Conservation (phyloP, 768 basidiomycete genomes). For the Russula compacta region DNA sequence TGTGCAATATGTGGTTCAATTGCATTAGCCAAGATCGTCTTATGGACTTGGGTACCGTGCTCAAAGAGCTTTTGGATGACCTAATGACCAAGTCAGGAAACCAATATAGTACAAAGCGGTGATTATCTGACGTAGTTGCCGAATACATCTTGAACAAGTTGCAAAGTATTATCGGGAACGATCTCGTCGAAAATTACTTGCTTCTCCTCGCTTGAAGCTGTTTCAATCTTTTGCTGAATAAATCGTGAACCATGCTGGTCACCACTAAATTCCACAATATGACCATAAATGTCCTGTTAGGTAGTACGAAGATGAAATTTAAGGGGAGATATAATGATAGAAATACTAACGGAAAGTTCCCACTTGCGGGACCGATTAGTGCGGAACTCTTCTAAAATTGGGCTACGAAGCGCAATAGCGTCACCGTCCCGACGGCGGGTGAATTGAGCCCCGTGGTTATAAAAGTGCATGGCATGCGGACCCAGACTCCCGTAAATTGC, state of each 20-base stretch:
- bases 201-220: constrained; percentile 69
- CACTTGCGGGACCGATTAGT: constrained; percentile 70
- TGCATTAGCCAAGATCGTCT: constrained; percentile 51
- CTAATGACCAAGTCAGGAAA: constrained; percentile 31
- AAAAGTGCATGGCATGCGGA: constrained; percentile 17
- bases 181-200: constrained; percentile 82
- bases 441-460: constrained; percentile 32
- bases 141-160: constrained; percentile 85
- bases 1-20: constrained; percentile 74
- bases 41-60: constrained; percentile 69
- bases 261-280: constrained; percentile 83
- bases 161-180: constrained; percentile 60
- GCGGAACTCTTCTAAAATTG: constrained; percentile 78
- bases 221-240: constrained; percentile 82
- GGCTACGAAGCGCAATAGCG: constrained; percentile 45
- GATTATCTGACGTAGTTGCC: constrained; percentile 77
- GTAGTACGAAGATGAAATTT: constrained; percentile 2
- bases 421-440: constrained; percentile 37
- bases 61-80: constrained; percentile 94
- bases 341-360: constrained; percentile 50
- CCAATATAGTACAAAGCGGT: neutral
- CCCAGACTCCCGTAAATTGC: constrained; percentile 33
- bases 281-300: constrained; percentile 72
- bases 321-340: neutral
- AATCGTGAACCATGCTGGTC: constrained; percentile 99